Percentiles rank a stretch among this genome's conserved stretches.
These are phyloP conservation scores for Aspergillus kassunensis DNA, from an alignment of 495 filamentous ascomycete genomes.

Conservation along the genomic window DNA sequence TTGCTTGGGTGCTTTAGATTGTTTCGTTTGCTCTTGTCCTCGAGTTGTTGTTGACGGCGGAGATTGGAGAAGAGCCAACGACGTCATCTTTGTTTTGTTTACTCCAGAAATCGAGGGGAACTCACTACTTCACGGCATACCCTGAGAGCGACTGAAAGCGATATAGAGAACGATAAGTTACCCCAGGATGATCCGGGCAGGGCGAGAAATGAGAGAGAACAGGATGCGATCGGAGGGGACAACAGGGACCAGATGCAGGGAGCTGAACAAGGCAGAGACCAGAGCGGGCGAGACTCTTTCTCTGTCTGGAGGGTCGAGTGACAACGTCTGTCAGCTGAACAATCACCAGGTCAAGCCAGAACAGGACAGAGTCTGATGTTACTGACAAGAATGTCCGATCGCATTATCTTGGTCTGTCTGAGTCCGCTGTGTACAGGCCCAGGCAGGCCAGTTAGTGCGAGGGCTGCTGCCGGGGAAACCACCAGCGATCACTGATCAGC, in stretches of 20 bases:
- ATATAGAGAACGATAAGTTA: not conserved
- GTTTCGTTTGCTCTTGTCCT: constrained; percentile 17
- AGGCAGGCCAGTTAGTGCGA: not conserved
- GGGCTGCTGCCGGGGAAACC: constrained; percentile 24
- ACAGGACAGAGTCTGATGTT: not conserved
- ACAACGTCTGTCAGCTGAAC: constrained; percentile 12
- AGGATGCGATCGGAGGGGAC: not conserved
- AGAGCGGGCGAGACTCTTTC: constrained; percentile 4
- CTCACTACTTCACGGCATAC: constrained; percentile 14
- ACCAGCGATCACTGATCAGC: constrained; percentile 10
- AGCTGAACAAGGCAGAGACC: constrained; percentile 1
- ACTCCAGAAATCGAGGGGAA: constrained; percentile 2
- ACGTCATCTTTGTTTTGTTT: constrained; percentile 20
- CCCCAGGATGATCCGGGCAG: not conserved
- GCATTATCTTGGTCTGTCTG: not conserved
- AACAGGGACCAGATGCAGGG: constrained; percentile 2
- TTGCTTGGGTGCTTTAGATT: not conserved
- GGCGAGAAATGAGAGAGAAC: not conserved
- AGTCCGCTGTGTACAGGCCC: not conserved
- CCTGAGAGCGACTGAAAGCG: not conserved
- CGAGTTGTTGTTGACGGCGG: constrained; percentile 8
- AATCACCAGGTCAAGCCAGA: constrained; percentile 6
- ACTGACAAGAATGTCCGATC: not conserved
- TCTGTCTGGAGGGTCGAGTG: constrained; percentile 5
- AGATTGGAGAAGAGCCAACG: constrained; percentile 5